Evolutionary conservation across 768 basidiomycete species (phyloP).

Genomic region (Chalciporus piperatus): DNA sequence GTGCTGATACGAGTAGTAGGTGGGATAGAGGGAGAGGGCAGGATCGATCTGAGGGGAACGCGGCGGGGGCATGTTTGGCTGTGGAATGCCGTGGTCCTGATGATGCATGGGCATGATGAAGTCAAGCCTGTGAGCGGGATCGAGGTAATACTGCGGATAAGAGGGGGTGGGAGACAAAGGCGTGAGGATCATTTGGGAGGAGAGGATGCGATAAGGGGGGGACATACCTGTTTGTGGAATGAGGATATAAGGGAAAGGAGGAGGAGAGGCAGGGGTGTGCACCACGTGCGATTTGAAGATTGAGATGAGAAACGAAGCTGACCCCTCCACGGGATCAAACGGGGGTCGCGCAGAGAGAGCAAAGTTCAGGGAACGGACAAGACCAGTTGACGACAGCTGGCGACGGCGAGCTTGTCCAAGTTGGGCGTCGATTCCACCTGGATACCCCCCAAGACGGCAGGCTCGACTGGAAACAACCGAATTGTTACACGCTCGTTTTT

Average conservation of each 20-base stretch:
- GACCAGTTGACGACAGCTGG: not conserved
- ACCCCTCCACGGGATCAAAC: slow-evolving; percentile 8
- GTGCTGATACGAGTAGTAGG: slow-evolving; percentile 58
- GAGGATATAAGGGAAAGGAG: slow-evolving; percentile 10
- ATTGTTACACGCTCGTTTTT: slow-evolving; percentile 8
- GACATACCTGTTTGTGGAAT: slow-evolving; percentile 12
- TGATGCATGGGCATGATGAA: slow-evolving; percentile 42
- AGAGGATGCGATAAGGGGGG: not conserved
- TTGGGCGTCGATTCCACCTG: not conserved
- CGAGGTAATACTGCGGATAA: slow-evolving; percentile 21
- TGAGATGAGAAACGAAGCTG: slow-evolving; percentile 1
- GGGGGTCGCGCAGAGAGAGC: not conserved
- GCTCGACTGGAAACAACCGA: not conserved
- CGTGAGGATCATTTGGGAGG: slow-evolving; percentile 16
- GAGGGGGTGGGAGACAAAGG: slow-evolving; percentile 18
- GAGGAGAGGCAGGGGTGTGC: not conserved
- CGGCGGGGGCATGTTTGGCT: slow-evolving; percentile 41
- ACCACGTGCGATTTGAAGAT: slow-evolving; percentile 8
- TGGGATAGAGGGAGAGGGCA: slow-evolving; percentile 61
- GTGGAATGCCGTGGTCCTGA: slow-evolving; percentile 41
- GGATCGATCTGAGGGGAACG: slow-evolving; percentile 71
- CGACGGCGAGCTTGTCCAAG: not conserved
- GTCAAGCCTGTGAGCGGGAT: slow-evolving; percentile 37
- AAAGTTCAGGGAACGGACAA: slow-evolving; percentile 7
- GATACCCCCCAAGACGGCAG: not conserved